Conservation (phyloP, 495 filamentous ascomycete genomes). For the Oidiodendron maius region DNA sequence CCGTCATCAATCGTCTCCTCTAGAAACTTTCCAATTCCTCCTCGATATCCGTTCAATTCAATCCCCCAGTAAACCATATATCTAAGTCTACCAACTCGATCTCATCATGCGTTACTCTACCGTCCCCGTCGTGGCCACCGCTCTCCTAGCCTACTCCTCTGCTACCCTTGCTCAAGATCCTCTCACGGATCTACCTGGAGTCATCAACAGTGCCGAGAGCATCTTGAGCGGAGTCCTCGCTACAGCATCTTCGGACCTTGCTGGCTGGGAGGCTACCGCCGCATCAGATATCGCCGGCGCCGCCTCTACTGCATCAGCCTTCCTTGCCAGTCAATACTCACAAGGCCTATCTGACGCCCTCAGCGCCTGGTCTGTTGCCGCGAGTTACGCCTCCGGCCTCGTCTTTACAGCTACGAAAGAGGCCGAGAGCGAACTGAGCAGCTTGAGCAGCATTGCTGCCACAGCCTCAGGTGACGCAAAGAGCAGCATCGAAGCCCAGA, state of each 20-base stretch:
- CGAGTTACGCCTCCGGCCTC: background rate
- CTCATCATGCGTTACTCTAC: constrained; percentile 17
- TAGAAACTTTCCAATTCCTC: too few species aligned
- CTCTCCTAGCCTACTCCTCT: constrained; percentile 10
- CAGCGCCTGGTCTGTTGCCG: constrained; percentile 2
- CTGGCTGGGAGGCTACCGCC: background rate
- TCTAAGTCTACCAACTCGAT: background rate
- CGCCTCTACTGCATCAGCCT: background rate
- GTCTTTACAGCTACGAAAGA: constrained; percentile 1
- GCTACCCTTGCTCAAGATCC: background rate
- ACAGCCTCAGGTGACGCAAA: constrained; percentile 10
- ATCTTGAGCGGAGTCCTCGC: background rate
- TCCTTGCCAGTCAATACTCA: background rate
- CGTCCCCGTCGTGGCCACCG: constrained; percentile 15
- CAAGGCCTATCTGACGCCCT: background rate
- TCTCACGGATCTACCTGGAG: background rate
- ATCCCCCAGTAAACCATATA: too few species aligned
- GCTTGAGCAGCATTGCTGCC: constrained; percentile 1
- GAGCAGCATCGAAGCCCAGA: background rate
- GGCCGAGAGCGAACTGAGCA: constrained; percentile 1
- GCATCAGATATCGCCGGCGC: background rate
- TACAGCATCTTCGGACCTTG: constrained; percentile 2
- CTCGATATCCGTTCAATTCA: too few species aligned
- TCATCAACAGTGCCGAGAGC: background rate
- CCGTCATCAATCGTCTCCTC: background rate